These are phyloP conservation scores for Starmerella etchellsii DNA, from an alignment of 805 yeast genomes.

Conservation along the genomic window DNA sequence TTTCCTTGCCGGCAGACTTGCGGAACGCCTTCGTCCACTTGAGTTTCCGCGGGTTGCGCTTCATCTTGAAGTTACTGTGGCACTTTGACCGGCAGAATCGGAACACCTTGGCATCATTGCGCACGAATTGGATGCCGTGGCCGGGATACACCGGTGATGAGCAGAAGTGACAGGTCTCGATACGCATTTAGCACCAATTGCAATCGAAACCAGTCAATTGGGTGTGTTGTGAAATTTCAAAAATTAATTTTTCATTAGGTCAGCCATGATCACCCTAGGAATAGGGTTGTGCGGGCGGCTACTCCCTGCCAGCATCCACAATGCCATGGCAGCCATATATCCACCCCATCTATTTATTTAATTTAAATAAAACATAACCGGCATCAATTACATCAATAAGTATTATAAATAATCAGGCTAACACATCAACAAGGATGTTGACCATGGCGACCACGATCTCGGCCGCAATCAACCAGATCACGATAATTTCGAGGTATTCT, in stretches of 20 bases:
- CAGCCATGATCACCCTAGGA: too few relatives aligned
- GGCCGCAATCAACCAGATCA: slow-evolving; percentile 79
- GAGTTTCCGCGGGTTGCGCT: slow-evolving; percentile 96
- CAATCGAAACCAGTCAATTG: background rate
- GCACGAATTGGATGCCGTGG: slow-evolving; percentile 93
- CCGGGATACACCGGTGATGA: slow-evolving; percentile 92
- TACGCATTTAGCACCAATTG: slow-evolving; percentile 24
- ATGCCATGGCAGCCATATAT: too few relatives aligned
- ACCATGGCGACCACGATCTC: slow-evolving; percentile 81
- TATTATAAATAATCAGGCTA: slow-evolving; percentile 10
- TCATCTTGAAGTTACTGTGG: slow-evolving; percentile 92
- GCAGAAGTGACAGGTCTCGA: slow-evolving; percentile 79
- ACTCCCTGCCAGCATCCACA: too few relatives aligned
- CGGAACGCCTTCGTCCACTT: slow-evolving; percentile 98
- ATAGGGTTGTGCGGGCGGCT: background rate
- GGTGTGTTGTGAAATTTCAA: background rate
- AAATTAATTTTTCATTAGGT: background rate
- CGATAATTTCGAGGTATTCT: slow-evolving; percentile 82
- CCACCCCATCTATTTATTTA: too few relatives aligned
- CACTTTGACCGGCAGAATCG: slow-evolving; percentile 96
- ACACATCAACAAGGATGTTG: slow-evolving; percentile 41
- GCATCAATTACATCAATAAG: too few relatives aligned
- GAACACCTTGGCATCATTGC: slow-evolving; percentile 96
- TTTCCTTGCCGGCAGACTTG: slow-evolving; percentile 97
- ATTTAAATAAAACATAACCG: too few relatives aligned